Base-by-base conservation (phyloP, 2,329 filamentous ascomycete species). In the Calcarisporium arbuscula region DNA sequence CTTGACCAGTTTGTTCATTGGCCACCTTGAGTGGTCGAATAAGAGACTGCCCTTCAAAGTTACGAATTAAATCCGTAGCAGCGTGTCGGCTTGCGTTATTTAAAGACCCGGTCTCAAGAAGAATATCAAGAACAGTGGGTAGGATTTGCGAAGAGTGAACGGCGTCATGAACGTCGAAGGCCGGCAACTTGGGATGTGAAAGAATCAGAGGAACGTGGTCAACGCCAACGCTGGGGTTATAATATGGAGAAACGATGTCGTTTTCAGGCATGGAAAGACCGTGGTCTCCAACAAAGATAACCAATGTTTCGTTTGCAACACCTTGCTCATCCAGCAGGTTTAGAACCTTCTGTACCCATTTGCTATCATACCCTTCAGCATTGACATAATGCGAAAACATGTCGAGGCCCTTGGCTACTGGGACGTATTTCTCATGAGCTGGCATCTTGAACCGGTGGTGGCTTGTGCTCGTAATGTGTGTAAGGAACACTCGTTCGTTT, bases 11-110 rank as follows among this genome's bases (percentile, higher is more conserved):
- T 9, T 9, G 22, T 9, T 25, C 22, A 4, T 9, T 14, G 14
- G 22, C 22, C 22, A 25, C 22, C 5, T 20, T 27, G 14, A 32
- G 16, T 8, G 50, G 50, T 8, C 56, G 49, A 21, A 60, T 51
- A 3, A 60, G 42, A 2, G 57, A 59, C 34, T 60, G 54, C 3
- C 56, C 54, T 22, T 60, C 56, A 20, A 57, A 60, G 30, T 60
- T 53, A 9, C 50, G 44, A 4, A 56, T 36, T 8, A 60, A 45
- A 19, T 59, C 53, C 5, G 42, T 42, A 1, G 53, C 54, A 12
- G 49, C 51, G 4, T 34, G 22, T 9, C 41, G 40, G 17, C 54
- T 48, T 25, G 47, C 44, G 6, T 42, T 23, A 35, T 47, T 51
- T 14, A 60, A 50, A 10, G 57, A 60, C 16, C 43, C 48, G 5